Evolutionary conservation across 768 basidiomycete genomes (phyloP).

Genomic region (Hebeloma cylindrosporum): DNA sequence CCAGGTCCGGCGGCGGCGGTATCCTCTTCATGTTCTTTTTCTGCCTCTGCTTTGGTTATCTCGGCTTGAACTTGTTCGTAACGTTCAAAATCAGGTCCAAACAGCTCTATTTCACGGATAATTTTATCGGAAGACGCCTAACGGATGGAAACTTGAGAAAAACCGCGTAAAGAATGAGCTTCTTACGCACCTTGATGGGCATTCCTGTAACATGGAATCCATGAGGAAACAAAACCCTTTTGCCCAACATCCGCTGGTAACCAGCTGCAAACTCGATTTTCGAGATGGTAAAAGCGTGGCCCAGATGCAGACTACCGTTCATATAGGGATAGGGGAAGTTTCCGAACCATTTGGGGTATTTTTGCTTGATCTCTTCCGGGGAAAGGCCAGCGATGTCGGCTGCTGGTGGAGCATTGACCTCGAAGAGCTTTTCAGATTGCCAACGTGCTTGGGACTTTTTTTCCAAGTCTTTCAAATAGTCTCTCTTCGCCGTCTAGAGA

Average conservation of each 20-base stretch:
- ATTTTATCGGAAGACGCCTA: slow-evolving; percentile 98
- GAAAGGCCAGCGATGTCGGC: slow-evolving; percentile 66
- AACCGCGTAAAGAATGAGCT: not conserved
- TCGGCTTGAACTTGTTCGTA: slow-evolving; percentile 51
- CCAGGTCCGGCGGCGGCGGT: slow-evolving; percentile 42
- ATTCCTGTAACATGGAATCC: slow-evolving; percentile 98
- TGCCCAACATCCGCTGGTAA: slow-evolving; percentile 93
- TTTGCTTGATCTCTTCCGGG: slow-evolving; percentile 62
- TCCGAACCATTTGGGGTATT: slow-evolving; percentile 96
- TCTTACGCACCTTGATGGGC: slow-evolving; percentile 89
- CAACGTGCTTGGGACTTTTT: slow-evolving; percentile 82
- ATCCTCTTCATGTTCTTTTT: slow-evolving; percentile 45
- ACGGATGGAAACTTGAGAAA: slow-evolving; percentile 1
- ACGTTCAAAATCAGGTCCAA: slow-evolving; percentile 84
- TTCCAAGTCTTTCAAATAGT: slow-evolving; percentile 81
- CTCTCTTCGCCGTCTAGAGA: slow-evolving; percentile 89
- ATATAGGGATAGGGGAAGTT: slow-evolving; percentile 97
- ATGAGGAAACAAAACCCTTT: slow-evolving; percentile 94
- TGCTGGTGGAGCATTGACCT: slow-evolving; percentile 75
- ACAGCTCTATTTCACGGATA: slow-evolving; percentile 94
- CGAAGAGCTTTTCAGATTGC: slow-evolving; percentile 76
- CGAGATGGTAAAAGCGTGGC: slow-evolving; percentile 97
- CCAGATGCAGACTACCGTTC: slow-evolving; percentile 96
- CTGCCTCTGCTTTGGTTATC: slow-evolving; percentile 44
- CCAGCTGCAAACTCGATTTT: slow-evolving; percentile 98